A percentile compares a stretch with the other conserved stretches of the same genome.
Evolutionary conservation across 2,329 filamentous ascomycete genomes (phyloP).

Genomic region (Diaporthe ilicicola): DNA sequence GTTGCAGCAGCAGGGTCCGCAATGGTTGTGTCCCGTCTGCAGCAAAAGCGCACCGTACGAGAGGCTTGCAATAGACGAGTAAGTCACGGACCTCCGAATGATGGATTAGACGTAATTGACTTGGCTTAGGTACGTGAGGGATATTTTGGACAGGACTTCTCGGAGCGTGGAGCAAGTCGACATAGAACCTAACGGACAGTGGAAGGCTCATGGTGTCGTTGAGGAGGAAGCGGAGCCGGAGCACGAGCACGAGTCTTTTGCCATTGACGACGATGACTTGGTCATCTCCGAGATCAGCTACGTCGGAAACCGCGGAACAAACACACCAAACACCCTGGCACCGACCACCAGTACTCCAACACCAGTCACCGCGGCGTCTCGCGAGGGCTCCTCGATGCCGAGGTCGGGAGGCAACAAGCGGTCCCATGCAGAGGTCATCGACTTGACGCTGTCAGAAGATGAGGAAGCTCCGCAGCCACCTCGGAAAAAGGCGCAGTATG

Average conservation of each 20-base stretch:
- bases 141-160: conserved; percentile 81
- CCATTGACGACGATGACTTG: conserved; percentile 59
- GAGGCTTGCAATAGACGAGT: conserved; percentile 87
- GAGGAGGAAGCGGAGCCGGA: conserved; percentile 40
- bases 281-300: conserved; percentile 55
- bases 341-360: conserved; percentile 38
- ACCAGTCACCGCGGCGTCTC: conserved; percentile 45
- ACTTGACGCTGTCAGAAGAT: conserved; percentile 66
- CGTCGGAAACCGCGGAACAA: conserved; percentile 44
- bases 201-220: conserved; percentile 60
- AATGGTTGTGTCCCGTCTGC: conserved; percentile 96
- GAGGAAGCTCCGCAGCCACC: conserved; percentile 55
- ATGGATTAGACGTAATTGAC: conserved; percentile 32
- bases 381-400: conserved; percentile 48
- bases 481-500: conserved; percentile 55
- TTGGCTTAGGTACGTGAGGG: conserved; percentile 76
- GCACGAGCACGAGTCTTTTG: conserved; percentile 39
- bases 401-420: conserved; percentile 55
- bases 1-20: conserved; percentile 93
- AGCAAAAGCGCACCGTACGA: conserved; percentile 85
- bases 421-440: conserved; percentile 62
- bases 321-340: conserved; percentile 46
- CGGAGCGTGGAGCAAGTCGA: conserved; percentile 82
- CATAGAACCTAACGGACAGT: conserved; percentile 86
- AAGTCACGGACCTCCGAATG: conserved; percentile 45